These are phyloP conservation scores for Tylopilus sp. DNA, from an alignment of 768 basidiomycete species.

Conservation along the genomic window DNA sequence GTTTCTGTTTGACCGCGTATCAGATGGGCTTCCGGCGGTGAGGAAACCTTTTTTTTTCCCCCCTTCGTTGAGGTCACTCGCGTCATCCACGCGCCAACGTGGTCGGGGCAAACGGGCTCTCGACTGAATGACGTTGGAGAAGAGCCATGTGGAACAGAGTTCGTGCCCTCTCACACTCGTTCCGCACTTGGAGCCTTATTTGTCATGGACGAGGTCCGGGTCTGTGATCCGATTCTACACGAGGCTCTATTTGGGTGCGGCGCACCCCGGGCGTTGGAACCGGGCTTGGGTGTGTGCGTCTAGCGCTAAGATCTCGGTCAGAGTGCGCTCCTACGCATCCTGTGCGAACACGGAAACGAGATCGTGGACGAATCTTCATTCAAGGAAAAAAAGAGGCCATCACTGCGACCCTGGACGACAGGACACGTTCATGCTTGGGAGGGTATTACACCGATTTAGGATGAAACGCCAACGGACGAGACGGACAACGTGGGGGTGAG, in stretches of 20 bases:
- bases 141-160: background rate
- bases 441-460: background rate
- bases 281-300: background rate
- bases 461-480: background rate
- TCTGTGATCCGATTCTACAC: conserved; percentile 12
- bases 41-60: background rate
- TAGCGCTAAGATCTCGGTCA: background rate
- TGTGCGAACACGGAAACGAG: background rate
- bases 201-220: background rate
- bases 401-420: conserved; percentile 6
- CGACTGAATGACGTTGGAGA: background rate
- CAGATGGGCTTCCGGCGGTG: background rate
- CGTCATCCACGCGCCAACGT: background rate
- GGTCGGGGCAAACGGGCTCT: background rate
- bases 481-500: conserved; percentile 15
- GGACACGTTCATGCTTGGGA: background rate
- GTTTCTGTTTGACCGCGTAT: background rate
- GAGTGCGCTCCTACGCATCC: conserved; percentile 12
- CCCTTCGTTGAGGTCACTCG: background rate
- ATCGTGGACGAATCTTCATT: background rate
- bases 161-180: conserved; percentile 1
- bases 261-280: background rate
- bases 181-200: conserved; percentile 1
- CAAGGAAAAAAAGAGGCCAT: background rate
- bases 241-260: conserved; percentile 1